These are phyloP conservation scores for Tillandsia fasciculata DNA, from an alignment of 176 grass and related monocot species.

Conservation along the genomic window DNA sequence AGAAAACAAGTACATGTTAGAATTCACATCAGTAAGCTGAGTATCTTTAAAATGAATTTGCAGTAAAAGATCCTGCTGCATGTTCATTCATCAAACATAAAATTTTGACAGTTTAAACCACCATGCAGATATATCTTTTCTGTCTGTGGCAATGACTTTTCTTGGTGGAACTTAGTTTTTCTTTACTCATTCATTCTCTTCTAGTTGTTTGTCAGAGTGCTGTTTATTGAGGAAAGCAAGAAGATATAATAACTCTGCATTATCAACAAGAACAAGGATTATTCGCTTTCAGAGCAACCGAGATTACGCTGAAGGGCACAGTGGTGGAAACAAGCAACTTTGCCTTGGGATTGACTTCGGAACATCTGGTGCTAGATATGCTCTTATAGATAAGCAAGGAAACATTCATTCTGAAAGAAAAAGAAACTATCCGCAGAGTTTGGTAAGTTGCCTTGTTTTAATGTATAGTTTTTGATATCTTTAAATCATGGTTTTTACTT, in stretches of 20 bases:
- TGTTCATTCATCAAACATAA: too few species aligned
- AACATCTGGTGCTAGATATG: constrained; percentile 71
- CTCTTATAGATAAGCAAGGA: constrained; percentile 52
- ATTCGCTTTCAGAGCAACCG: neutral
- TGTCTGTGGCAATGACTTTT: too few species aligned
- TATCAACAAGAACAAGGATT: constrained; percentile 14
- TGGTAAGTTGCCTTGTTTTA: constrained; percentile 27
- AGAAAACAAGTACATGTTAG: too few species aligned
- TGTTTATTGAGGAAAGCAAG: constrained; percentile 5
- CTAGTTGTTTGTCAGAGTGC: neutral
- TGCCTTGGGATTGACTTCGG: constrained; percentile 85
- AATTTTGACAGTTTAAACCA: too few species aligned
- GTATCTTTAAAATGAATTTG: too few species aligned
- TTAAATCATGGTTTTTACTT: neutral
- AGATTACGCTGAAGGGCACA: constrained; percentile 2
- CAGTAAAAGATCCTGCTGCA: too few species aligned
- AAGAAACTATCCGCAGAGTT: constrained; percentile 24
- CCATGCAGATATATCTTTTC: too few species aligned
- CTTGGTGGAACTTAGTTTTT: too few species aligned
- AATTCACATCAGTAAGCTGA: too few species aligned
- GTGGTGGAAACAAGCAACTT: constrained; percentile 16
- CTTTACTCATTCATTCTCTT: neutral
- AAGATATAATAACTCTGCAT: constrained; percentile 2
- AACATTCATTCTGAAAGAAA: constrained; percentile 46
- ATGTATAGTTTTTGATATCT: neutral